Base-by-base conservation (phyloP, 2,329 filamentous ascomycete genomes). In the Epichloe brachyelytri region DNA sequence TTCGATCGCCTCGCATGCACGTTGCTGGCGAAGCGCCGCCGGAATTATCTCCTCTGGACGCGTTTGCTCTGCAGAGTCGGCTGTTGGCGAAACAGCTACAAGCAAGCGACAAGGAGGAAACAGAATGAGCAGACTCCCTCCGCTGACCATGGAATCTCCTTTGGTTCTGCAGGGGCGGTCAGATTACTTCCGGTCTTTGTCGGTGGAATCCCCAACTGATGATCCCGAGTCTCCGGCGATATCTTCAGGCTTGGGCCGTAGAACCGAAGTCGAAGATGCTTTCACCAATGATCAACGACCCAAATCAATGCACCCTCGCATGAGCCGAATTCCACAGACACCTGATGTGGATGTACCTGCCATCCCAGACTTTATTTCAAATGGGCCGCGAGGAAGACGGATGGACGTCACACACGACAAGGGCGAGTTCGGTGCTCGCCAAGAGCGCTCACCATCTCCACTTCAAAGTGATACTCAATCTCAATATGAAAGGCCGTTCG, bases 31-130 rank as follows among this genome's bases (percentile, higher is more conserved):
- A 91, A 59, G 78, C 86, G 1, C 91, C 93, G 19, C 93, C 93
- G 5, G 86, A 93, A 49, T 76, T 97, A 51, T 97, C 93, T 7
- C 93, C 93, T 11, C 78, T 98, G 57, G 93, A 98, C 75, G 91
- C 91, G 46, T 94, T 98, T 64, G 91, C 91, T 20, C 77, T 91
- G 55, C 91, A 97, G 64, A 94, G 90, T 60, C 84, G 91, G 52
- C 72, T 94, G 59, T 78, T 98, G 48, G 89, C 89, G 39, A 86
- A 82, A 68, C 86, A 95, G 68, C 80, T 98, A 54, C 85, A 95
- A 65, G 84, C 93, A 58, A 83, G 80, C 56, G 78, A 80, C 61
- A 82, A 79, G 62, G 78, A 79, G 55, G 87, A 47, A 81, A 83
- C 57, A 80, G 90, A 52, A 79, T 96, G 69, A 96, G 90, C 69